Conservation (phyloP, 2,329 filamentous ascomycete genomes). For the Cylindrodendrum hubeiense region DNA sequence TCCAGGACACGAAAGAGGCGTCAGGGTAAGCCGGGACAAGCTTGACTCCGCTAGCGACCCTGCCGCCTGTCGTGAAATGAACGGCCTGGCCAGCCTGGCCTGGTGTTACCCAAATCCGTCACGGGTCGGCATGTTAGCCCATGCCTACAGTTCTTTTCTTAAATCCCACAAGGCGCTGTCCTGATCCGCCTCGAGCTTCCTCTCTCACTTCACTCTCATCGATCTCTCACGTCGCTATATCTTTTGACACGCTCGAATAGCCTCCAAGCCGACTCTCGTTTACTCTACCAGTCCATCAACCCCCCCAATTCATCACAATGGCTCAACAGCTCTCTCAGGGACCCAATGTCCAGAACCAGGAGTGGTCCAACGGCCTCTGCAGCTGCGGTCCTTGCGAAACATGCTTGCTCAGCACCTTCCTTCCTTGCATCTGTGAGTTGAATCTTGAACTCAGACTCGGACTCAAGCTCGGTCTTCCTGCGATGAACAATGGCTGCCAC, state of each 20-base stretch:
- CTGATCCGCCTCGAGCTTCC: slow-evolving; percentile 9
- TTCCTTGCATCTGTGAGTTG: slow-evolving; percentile 59
- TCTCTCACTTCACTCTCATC: background rate
- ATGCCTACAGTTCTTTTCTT: slow-evolving; percentile 21
- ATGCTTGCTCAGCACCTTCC: slow-evolving; percentile 54
- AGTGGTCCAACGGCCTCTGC: slow-evolving; percentile 55
- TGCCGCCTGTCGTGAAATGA: slow-evolving; percentile 40
- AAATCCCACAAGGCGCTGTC: slow-evolving; percentile 24
- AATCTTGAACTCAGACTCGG: background rate
- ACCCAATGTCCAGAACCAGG: slow-evolving; percentile 44
- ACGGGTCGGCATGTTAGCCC: slow-evolving; percentile 19
- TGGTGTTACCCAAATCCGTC: slow-evolving; percentile 23
- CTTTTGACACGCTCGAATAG: background rate
- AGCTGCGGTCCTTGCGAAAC: slow-evolving; percentile 55
- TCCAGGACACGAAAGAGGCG: slow-evolving; percentile 11
- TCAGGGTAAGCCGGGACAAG: slow-evolving; percentile 30
- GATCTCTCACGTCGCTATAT: background rate
- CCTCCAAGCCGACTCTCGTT: slow-evolving; percentile 7
- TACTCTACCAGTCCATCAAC: background rate
- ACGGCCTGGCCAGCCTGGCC: slow-evolving; percentile 19
- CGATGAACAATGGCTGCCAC: background rate
- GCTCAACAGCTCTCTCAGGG: slow-evolving; percentile 43
- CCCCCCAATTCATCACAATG: slow-evolving; percentile 34
- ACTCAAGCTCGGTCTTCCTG: background rate
- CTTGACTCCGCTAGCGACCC: slow-evolving; percentile 36